Conservation (phyloP, 1,284 basidiomycete genomes). For the Leccinum subrobustum region DNA sequence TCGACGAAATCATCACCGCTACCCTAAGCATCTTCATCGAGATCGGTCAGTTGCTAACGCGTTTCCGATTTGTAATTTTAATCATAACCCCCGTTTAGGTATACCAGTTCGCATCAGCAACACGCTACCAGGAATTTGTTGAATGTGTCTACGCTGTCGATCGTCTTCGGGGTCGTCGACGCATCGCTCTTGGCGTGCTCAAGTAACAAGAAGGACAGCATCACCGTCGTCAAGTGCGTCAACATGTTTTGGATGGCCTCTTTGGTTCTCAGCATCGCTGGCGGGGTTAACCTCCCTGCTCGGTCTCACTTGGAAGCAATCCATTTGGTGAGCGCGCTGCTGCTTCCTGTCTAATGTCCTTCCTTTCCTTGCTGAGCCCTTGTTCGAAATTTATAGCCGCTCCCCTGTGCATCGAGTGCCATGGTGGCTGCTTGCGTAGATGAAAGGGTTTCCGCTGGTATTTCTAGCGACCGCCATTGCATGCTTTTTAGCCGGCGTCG, state of each 20-base stretch:
- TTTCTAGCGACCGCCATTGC: not conserved
- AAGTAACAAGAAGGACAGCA: constrained; percentile 21
- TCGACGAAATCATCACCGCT: constrained; percentile 45
- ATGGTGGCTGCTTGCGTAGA: too few relatives aligned
- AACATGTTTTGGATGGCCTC: constrained; percentile 64
- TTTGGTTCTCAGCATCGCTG: constrained; percentile 57
- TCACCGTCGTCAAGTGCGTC: constrained; percentile 36
- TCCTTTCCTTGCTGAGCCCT: too few relatives aligned
- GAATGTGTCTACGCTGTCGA: constrained; percentile 57
- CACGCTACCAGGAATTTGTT: constrained; percentile 51
- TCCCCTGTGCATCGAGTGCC: too few relatives aligned
- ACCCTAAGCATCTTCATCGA: constrained; percentile 51
- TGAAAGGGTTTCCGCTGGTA: too few relatives aligned
- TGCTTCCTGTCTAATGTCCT: too few relatives aligned
- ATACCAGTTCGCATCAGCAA: constrained; percentile 50
- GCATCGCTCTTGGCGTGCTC: constrained; percentile 54
- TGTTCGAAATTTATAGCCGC: too few relatives aligned
- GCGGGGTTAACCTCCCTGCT: constrained; percentile 52
- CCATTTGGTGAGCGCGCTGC: constrained; percentile 48
- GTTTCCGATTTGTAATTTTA: not conserved
- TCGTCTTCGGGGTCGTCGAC: constrained; percentile 56
- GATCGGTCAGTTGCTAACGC: constrained; percentile 39
- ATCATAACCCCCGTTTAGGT: constrained; percentile 23
- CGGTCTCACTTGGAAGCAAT: constrained; percentile 56
- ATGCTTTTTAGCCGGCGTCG: too few relatives aligned